phyloP scores from a whole-genome alignment of 2,329 filamentous ascomycete species.

The Botryosphaeria dothidea region DNA sequence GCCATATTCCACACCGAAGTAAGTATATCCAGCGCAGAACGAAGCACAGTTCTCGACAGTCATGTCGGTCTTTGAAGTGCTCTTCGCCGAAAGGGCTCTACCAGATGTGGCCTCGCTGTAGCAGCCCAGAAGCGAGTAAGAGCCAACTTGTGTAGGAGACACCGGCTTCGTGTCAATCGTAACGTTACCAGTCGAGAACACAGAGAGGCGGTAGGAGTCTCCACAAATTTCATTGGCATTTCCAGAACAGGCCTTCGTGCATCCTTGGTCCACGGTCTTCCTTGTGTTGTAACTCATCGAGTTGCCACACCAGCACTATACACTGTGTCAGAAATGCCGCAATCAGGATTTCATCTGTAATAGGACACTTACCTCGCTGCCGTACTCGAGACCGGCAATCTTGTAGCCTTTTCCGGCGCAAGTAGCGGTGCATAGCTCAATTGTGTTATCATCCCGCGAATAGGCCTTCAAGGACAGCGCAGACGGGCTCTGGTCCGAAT shows the following conservation, averaged over 20 bases:
- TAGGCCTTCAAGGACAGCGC: conserved; percentile 30
- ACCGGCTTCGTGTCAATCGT: conserved; percentile 24
- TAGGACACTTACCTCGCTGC: not conserved
- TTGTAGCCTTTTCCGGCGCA: conserved; percentile 32
- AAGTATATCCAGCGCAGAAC: conserved; percentile 38
- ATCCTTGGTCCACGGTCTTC: conserved; percentile 34
- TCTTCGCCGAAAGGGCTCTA: conserved; percentile 28
- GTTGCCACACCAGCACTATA: conserved; percentile 38
- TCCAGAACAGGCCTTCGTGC: conserved; percentile 31
- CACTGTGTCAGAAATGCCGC: not conserved
- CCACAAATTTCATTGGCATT: conserved; percentile 34
- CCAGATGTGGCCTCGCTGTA: conserved; percentile 31
- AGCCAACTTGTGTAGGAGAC: conserved; percentile 29
- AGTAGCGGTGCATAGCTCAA: conserved; percentile 32
- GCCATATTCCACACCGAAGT: conserved; percentile 42
- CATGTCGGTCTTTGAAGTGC: conserved; percentile 33
- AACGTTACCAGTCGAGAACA: conserved; percentile 31
- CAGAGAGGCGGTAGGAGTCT: conserved; percentile 29
- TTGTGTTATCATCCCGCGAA: conserved; percentile 30
- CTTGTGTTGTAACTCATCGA: conserved; percentile 25
- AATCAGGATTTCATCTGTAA: not conserved
- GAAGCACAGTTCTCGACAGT: conserved; percentile 42
- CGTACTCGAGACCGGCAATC: conserved; percentile 37
- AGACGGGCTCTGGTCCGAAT: conserved; percentile 29
- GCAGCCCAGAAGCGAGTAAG: conserved; percentile 30